Evolutionary conservation across 2,329 filamentous ascomycete species (phyloP).

Genomic region (Incumbomyces lentus): DNA sequence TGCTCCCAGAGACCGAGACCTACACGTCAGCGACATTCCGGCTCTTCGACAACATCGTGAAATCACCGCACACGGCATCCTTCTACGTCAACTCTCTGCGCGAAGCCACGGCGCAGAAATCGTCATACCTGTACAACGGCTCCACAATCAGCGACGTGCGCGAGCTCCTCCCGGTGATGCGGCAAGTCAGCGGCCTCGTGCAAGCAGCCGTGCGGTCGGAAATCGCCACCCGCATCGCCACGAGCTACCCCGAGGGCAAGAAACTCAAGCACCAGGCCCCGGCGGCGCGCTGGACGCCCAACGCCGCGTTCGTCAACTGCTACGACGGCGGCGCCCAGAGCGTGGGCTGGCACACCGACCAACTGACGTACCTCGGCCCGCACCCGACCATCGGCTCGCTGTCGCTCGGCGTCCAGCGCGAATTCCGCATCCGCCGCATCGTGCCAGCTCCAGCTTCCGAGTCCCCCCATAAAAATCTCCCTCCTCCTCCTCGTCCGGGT

Average conservation of each 20-base stretch:
- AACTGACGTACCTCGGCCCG: slow-evolving; percentile 85
- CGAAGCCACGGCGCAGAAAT: slow-evolving; percentile 59
- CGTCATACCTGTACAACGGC: slow-evolving; percentile 80
- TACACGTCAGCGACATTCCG: slow-evolving; percentile 69
- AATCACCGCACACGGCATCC: slow-evolving; percentile 71
- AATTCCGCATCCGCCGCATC: slow-evolving; percentile 77
- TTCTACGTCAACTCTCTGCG: slow-evolving; percentile 71
- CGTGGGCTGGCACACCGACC: slow-evolving; percentile 87
- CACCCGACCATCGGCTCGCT: slow-evolving; percentile 80
- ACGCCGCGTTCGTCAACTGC: slow-evolving; percentile 90
- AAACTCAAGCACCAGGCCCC: slow-evolving; percentile 67
- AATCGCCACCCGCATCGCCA: slow-evolving; percentile 59
- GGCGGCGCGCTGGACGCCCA: slow-evolving; percentile 64
- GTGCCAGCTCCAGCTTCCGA: slow-evolving; percentile 44
- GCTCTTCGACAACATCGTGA: slow-evolving; percentile 77
- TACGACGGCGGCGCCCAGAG: slow-evolving; percentile 72
- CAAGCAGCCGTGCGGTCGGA: slow-evolving; percentile 67
- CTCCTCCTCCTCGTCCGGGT: slow-evolving; percentile 8
- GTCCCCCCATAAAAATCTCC: no score
- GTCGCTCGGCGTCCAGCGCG: slow-evolving; percentile 80
- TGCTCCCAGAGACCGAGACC: slow-evolving; percentile 60
- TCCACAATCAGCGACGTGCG: slow-evolving; percentile 64
- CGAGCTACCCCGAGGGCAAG: slow-evolving; percentile 55
- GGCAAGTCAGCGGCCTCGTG: slow-evolving; percentile 58
- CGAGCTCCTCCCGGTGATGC: slow-evolving; percentile 63